A percentile compares a stretch with the other conserved stretches of the same genome.
Evolutionary conservation across 2,329 filamentous ascomycete genomes (phyloP).

Genomic region (Claviceps digitariae): DNA sequence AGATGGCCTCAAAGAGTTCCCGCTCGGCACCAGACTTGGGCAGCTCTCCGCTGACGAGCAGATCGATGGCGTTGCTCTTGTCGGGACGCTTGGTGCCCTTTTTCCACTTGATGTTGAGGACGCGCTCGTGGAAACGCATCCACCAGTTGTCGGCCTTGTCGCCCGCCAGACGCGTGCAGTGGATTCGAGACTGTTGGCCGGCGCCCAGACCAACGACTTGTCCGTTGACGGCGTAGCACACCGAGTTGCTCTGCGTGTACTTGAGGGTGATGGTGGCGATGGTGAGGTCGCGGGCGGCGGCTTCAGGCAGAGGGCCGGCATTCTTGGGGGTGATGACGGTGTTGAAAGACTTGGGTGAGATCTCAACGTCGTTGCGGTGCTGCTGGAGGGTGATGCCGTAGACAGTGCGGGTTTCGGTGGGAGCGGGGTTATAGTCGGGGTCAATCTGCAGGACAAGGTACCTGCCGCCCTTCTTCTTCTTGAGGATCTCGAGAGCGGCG

Average conservation of each 20-base stretch:
- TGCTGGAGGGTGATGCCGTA: conserved; percentile 84
- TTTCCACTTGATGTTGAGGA: conserved; percentile 87
- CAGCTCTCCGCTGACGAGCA: conserved; percentile 82
- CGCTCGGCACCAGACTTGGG: conserved; percentile 74
- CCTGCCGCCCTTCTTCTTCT: conserved; percentile 96
- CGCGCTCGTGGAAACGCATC: conserved; percentile 92
- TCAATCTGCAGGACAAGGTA: conserved; percentile 96
- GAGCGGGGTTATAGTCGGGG: conserved; percentile 64
- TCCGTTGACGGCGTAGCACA: conserved; percentile 90
- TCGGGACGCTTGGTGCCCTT: conserved; percentile 92
- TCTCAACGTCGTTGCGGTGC: conserved; percentile 81
- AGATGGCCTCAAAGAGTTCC: conserved; percentile 74
- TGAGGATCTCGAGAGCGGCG: conserved; percentile 78
- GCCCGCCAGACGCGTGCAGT: conserved; percentile 92
- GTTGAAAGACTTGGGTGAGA: conserved; percentile 74
- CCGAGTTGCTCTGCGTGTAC: conserved; percentile 98
- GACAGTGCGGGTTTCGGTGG: conserved; percentile 74
- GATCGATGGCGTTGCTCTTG: conserved; percentile 96
- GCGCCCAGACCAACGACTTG: conserved; percentile 91
- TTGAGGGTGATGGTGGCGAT: conserved; percentile 95
- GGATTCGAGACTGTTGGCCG: conserved; percentile 93
- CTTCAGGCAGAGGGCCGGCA: conserved; percentile 56
- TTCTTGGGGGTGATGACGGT: conserved; percentile 80
- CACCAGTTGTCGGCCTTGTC: conserved; percentile 99
- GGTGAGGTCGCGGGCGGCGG: conserved; percentile 76